Evolutionary conservation across 106 monocot species (phyloP), one percentile per base, ranked within the genome.

Genomic region (Phalaenopsis equestris): DNA sequence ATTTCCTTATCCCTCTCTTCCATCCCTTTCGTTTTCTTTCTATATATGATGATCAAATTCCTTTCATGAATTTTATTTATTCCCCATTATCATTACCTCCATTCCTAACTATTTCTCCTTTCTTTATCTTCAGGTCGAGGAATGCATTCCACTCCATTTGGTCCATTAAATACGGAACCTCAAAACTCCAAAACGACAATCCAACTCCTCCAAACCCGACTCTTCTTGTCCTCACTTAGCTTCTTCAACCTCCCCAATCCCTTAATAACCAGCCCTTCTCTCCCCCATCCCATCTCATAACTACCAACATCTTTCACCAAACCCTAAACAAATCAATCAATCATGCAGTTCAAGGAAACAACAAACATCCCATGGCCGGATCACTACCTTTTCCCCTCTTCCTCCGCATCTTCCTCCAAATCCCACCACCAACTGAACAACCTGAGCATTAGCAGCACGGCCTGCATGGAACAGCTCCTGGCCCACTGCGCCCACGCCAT

Each of bases 331-430:
- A 6, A 5, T 47, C 6, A 8, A 48, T 48, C 48, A 14, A 93
- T 90, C 90, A 93, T 91, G 96, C 96, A 91, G 83, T 93, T 90
- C 91, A 84, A 48, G 11, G 48, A 48, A 48, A 48, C 79, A 7
- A 77, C 41, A 4, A 41, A 42, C 17, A 4, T 4, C 0, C 42
- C 83, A 38, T 78, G 86, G 81, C 82, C 88, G 17, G 83, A 86
- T 72, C 12, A 3, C 12, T 58, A 77, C 4, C 77, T 19, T 8
- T 36, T 75, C 37, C 41, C 77, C 18, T 21, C 80, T 67, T 73
- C 82, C 56, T 73, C 82, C 56, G 4, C 41, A 1, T 21, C 81
- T 67, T 77, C 82, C 56, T 76, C 85, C 56, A 42, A 61, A 61
- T 61, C 41, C 30, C 30, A 30, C 42, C 17, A 19, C 24, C 73